Percentiles rank a stretch among this genome's conserved stretches.
phyloP scores from a whole-genome alignment of 805 yeast species.

The Blastobotrys muscicola region DNA sequence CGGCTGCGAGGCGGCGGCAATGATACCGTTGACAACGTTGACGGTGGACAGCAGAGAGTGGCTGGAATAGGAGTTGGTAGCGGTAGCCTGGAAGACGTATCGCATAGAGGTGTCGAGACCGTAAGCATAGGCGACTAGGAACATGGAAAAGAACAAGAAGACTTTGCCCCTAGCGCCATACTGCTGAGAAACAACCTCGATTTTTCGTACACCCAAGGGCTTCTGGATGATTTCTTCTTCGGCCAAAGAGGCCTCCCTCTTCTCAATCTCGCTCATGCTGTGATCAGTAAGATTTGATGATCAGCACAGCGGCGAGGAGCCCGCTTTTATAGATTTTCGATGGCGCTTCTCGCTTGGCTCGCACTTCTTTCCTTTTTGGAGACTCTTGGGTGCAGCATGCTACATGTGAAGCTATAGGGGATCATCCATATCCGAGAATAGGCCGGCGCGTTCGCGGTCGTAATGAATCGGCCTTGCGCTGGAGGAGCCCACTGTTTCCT shows the following conservation, averaged over 20 bases:
- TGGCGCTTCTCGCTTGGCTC: too few relatives aligned
- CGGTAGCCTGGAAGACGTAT: conserved; percentile 38
- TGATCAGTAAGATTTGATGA: too few relatives aligned
- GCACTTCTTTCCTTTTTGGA: too few relatives aligned
- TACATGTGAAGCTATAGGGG: too few relatives aligned
- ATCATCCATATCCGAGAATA: too few relatives aligned
- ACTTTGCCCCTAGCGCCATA: conserved; percentile 33
- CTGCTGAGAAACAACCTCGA: conserved; percentile 46
- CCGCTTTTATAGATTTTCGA: too few relatives aligned
- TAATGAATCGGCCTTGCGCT: too few relatives aligned
- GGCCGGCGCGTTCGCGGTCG: too few relatives aligned
- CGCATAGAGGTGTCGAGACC: conserved; percentile 53
- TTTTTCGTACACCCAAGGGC: conserved; percentile 42
- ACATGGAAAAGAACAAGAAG: conserved; percentile 39
- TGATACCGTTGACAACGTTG: conserved; percentile 46
- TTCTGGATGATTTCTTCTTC: conserved; percentile 5
- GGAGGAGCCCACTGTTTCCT: too few relatives aligned
- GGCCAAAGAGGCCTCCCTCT: not conserved
- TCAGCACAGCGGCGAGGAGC: too few relatives aligned
- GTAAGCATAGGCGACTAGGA: conserved; percentile 48
- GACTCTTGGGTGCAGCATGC: too few relatives aligned
- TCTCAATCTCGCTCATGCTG: not conserved
- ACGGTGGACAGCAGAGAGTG: conserved; percentile 54
- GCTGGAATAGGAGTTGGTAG: conserved; percentile 42
- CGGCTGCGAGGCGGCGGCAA: conserved; percentile 60